Base-by-base conservation (phyloP, 1,284 basidiomycete species). In the Sanghuangporus weigelae region DNA sequence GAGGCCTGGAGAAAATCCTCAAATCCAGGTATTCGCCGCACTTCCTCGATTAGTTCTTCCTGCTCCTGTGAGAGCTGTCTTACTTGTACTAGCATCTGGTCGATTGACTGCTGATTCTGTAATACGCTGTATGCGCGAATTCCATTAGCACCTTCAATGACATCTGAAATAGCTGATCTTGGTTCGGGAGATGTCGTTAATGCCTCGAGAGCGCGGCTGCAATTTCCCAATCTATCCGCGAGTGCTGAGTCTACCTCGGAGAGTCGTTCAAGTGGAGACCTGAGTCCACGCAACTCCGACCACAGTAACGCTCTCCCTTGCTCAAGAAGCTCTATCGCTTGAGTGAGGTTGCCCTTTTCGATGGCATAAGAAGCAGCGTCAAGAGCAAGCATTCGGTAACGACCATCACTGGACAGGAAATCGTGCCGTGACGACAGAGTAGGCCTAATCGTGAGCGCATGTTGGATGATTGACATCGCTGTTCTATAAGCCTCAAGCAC, bases 21-120 rank as follows among this genome's bases (percentile, higher is more conserved):
- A 38, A 60, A 62, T 49, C 67, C 40, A 55, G 62, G 49, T 57
- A 68, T 40, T 48, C 46, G n/a, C 57, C 56, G 26, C 12, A 62
- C 54, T 16, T 44, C 49, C 3, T 36, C 55, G 40, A 53, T 26
- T n/a, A 61, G 2, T 21, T 11, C 19, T 11, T 65, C 61, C 42
- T 59, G 65, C 44, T 40, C 40, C n/a, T 38, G 16, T 1, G 56
- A 44, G 51, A 53, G 51, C 7, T 14, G 51, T 14, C 21, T 2
- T 3, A 26, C 31, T 23, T 11, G n/a, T 3, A 14, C 11, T 26
- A 53, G 26, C 51, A 31, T 26, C 21, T 53, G n/a, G 11, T 53
- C 51, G 23, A 21, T 26, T 23, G 11, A 26, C 7, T 53, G 7
- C 10, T 23, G 23, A 21, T 11, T 21, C 10, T 23, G 16, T 4